Evolutionary conservation across 2,329 filamentous ascomycete genomes (phyloP).

Genomic region (Penicillium verrucosum): DNA sequence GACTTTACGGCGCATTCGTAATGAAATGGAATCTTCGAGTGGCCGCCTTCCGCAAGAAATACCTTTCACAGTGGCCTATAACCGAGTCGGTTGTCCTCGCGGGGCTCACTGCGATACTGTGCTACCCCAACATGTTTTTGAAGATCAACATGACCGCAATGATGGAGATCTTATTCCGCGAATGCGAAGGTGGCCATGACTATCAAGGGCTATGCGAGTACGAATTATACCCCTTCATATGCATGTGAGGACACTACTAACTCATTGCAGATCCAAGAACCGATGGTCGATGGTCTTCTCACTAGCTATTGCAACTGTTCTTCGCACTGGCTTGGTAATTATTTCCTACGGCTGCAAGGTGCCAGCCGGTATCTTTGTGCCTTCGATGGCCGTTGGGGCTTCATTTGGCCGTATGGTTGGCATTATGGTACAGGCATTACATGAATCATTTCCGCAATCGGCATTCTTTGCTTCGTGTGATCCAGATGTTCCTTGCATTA

Average conservation of each 20-base stretch:
- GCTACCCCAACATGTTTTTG: constrained; percentile 93
- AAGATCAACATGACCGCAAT: constrained; percentile 98
- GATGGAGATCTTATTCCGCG: constrained; percentile 95
- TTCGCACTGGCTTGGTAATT: constrained; percentile 82
- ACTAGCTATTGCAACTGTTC: constrained; percentile 71
- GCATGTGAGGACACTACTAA: constrained; percentile 5
- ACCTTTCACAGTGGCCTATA: constrained; percentile 77
- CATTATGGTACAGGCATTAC: constrained; percentile 84
- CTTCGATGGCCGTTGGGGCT: constrained; percentile 95
- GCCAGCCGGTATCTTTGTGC: constrained; percentile 94
- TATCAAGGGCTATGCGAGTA: constrained; percentile 86
- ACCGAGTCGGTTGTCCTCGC: constrained; percentile 83
- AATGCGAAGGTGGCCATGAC: constrained; percentile 84
- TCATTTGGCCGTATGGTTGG: constrained; percentile 93
- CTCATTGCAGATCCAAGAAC: constrained; percentile 52
- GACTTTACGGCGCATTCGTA: constrained; percentile 91
- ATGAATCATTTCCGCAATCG: constrained; percentile 78
- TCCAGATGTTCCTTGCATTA: constrained; percentile 92
- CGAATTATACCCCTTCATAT: constrained; percentile 4
- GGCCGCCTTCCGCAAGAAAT: constrained; percentile 91
- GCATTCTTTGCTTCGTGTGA: constrained; percentile 84
- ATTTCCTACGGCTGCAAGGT: constrained; percentile 98
- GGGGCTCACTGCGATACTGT: constrained; percentile 80
- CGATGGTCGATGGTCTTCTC: constrained; percentile 76
- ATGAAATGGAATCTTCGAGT: constrained; percentile 96